Evolutionary conservation across 2,329 filamentous ascomycete genomes (phyloP), one percentile per base, ranked within the genome.

Genomic region (Beauveria brongniartii): DNA sequence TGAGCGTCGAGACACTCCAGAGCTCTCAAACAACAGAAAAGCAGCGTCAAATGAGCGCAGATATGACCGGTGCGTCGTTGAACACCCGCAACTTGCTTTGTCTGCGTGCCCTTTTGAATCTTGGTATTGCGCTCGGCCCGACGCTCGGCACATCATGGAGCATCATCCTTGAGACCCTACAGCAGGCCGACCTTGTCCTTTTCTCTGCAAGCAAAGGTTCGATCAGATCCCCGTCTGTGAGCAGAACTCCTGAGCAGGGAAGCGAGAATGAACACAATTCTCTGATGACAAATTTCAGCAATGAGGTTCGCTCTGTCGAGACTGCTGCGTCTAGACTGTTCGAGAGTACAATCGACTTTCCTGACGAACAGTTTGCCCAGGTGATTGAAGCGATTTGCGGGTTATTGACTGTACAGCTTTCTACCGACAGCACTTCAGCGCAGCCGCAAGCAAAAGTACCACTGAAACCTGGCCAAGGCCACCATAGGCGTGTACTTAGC

Each of bases 61-160:
- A 90, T 72, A 67, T 75, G 30, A 69, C 73, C 61, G 62, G 73
- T 0, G 77, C 79, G 59, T 82, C 85, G 3, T 78, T 97, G 9
- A 96, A 91, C 65, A 93, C 92, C 3, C 84, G 94, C 8, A 97
- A 99, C 69, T 77, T 99, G 4, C 78, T 97, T 1, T 99, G 94
- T 68, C 78, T 99, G 48, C 82, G 95, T 68, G 94, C 94, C 34
- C 79, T 99, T 18, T 77, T 99, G n/a, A 99, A 99, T 67, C 77
- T 99, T 3, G 94, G 94, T 2, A 99, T 97, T 68, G 94, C 94
- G 2, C 77, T 99, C 1, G 94, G 94, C 0, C 92, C 94, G 3
- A 96, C 91, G 0, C 79, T 99, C 1, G 87, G 89, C 41, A 80
- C 82, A 16, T 90, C 93, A 1, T 99, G 95, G 90, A 87, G 86